Conservation (phyloP, 2,329 filamentous ascomycete species). For the Diaporthe sp. region DNA sequence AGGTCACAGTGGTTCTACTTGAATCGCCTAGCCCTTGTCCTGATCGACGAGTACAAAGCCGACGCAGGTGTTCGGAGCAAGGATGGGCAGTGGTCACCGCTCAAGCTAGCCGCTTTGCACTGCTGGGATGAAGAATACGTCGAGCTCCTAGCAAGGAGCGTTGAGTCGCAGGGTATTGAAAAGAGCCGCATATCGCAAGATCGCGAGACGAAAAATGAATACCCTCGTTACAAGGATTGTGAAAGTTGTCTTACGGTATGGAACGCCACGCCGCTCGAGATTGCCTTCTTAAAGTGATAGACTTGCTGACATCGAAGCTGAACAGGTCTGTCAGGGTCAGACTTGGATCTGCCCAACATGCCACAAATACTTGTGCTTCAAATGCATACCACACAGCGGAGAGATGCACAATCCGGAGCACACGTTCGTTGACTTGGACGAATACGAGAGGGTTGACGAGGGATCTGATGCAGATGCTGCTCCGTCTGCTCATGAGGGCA, state of each 20-base stretch:
- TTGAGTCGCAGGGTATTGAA: not conserved
- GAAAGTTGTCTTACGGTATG: not conserved
- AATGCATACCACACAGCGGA: not conserved
- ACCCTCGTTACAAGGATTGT: not conserved
- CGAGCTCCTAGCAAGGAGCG: not conserved
- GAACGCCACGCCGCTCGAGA: fast-evolving
- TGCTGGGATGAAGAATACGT: no score
- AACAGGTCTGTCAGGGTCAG: not conserved
- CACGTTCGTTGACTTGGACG: not conserved
- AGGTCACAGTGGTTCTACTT: fast-evolving
- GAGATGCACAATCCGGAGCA: not conserved
- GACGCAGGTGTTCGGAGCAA: not conserved
- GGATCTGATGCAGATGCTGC: no score
- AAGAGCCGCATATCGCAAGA: not conserved
- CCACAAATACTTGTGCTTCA: not conserved
- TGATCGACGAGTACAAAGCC: not conserved
- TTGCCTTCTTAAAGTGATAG: not conserved
- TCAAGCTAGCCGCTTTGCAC: not conserved
- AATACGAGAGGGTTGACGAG: not conserved
- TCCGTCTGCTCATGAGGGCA: not conserved
- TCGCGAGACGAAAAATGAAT: not conserved
- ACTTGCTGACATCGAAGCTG: not conserved
- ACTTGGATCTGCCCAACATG: not conserved
- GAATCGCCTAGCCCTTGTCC: fast-evolving
- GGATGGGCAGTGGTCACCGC: not conserved